phyloP scores from a whole-genome alignment of 2,329 filamentous ascomycete species.

The Zasmidium citrigriseum region DNA sequence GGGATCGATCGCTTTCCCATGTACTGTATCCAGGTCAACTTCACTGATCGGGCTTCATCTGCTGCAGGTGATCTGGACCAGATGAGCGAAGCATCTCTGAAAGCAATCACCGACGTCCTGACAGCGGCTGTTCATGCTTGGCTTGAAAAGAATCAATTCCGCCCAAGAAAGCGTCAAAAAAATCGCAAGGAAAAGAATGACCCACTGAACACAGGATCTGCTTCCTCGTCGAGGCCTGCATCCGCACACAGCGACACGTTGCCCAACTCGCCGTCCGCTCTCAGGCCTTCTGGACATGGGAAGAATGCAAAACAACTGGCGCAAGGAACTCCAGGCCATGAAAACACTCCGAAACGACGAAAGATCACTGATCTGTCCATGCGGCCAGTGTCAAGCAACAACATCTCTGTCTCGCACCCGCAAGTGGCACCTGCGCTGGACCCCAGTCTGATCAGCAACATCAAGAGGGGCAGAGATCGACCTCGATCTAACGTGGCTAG shows the following conservation, averaged over 20 bases:
- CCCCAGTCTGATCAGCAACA: not conserved
- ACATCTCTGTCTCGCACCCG: not conserved
- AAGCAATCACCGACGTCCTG: conserved; percentile 64
- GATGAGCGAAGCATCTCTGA: conserved; percentile 41
- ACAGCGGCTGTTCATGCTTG: conserved; percentile 72
- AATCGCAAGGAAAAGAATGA: conserved; percentile 13
- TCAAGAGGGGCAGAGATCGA: not conserved
- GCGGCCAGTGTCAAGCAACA: not conserved
- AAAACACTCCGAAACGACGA: not conserved
- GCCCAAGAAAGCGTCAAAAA: conserved; percentile 46
- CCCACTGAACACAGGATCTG: not conserved
- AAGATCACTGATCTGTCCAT: conserved; percentile 6
- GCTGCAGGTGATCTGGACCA: conserved; percentile 10
- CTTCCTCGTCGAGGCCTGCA: not conserved
- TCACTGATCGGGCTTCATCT: conserved; percentile 1
- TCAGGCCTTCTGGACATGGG: no score
- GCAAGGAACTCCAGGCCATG: no score
- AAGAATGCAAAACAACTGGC: no score
- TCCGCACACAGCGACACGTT: not conserved
- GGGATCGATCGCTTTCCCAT: conserved; percentile 82
- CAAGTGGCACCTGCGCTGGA: not conserved
- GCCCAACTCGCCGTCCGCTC: no score
- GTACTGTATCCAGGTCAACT: conserved; percentile 69
- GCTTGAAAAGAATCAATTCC: conserved; percentile 70
- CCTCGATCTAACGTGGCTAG: not conserved